These are phyloP conservation scores for Diplocarpon mali DNA, from an alignment of 2,329 filamentous ascomycete species.

Conservation along the genomic window DNA sequence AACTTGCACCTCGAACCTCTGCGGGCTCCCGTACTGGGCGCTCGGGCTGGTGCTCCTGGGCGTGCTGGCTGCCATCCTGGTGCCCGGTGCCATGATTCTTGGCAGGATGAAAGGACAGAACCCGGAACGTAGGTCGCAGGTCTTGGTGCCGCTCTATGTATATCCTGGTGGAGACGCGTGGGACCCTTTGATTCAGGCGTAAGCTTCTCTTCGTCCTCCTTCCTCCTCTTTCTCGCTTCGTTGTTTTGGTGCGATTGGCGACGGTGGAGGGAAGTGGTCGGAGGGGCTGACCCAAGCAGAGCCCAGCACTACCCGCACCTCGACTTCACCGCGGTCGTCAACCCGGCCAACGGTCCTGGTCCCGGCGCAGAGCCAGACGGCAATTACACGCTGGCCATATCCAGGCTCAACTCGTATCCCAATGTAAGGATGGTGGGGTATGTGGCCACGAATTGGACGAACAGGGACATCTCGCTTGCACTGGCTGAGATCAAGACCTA, in stretches of 20 bases:
- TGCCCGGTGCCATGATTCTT: slow-evolving; percentile 27
- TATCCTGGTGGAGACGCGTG: slow-evolving; percentile 37
- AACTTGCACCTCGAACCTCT: no score
- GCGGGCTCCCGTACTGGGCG: not conserved
- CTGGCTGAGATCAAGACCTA: slow-evolving; percentile 33
- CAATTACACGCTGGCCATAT: slow-evolving; percentile 28
- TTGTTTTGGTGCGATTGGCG: not conserved
- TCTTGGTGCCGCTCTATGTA: slow-evolving; percentile 38
- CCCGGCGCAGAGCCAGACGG: slow-evolving; percentile 23
- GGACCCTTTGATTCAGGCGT: slow-evolving; percentile 35
- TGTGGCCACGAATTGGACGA: slow-evolving; percentile 29
- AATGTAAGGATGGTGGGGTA: slow-evolving; percentile 34
- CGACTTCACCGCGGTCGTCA: slow-evolving; percentile 24
- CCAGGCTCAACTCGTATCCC: slow-evolving; percentile 28
- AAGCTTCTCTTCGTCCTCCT: no score
- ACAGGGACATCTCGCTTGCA: slow-evolving; percentile 24
- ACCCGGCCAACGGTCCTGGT: slow-evolving; percentile 28
- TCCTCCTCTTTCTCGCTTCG: no score
- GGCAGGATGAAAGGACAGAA: slow-evolving; percentile 25
- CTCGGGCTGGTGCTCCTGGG: slow-evolving; percentile 7
- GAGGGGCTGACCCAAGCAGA: slow-evolving; percentile 5
- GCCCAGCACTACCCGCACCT: slow-evolving; percentile 14
- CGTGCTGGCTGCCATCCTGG: slow-evolving; percentile 3
- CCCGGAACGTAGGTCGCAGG: slow-evolving; percentile 26
- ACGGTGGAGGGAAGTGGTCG: not conserved